Base-by-base conservation (phyloP, 2,329 filamentous ascomycete genomes). In the Fusarium pininemorale region DNA sequence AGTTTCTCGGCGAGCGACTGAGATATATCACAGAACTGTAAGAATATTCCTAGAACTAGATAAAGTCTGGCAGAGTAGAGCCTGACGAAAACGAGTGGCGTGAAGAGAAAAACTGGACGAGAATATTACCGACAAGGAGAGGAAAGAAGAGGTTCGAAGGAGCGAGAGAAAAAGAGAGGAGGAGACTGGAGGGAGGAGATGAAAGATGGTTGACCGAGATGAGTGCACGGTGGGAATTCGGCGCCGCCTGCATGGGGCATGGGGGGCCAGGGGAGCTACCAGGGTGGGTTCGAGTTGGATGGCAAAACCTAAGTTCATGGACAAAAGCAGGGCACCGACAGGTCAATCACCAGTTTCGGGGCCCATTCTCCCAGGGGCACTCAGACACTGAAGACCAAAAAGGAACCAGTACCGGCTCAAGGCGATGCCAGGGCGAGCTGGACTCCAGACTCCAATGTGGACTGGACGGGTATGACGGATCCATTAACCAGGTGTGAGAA, bases 41-140 rank as follows among this genome's bases (percentile, higher is more conserved):
- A 70, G 66, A 67, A 72, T 74, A 64, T 63, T 74, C 70, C 56
- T 67, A 51, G 76, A 78, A 79, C 64, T 78, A 77, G 67, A 56
- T 48, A 69, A 78, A 70, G 59, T 77, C 71, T 62, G 77, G 69
- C 74, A 61, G 74, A 32, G 71, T 69, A 78, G 62, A 72, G 79
- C 77, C 75, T 79, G 76, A 75, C 78, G 78, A 51, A 81, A 83
- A 83, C 81, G 82, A 83, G 80, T 69, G 82, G 79, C 80, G 71
- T 75, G 80, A 83, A 83, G 78, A 74, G 77, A 83, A 82, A 75
- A 70, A 70, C 37, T 65, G 77, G 74, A 79, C 73, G 75, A 77
- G 73, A 69, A 75, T 53, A 70, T 70, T 72, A 78, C 69, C 69
- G 74, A 78, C 79, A 73, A 79, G 69, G 71, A 75, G 74, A 75